A percentile compares a stretch with the other conserved stretches of the same genome.
These are phyloP conservation scores for Mollisiaceae sp. DNA, from an alignment of 2,329 filamentous ascomycete species.

Conservation along the genomic window DNA sequence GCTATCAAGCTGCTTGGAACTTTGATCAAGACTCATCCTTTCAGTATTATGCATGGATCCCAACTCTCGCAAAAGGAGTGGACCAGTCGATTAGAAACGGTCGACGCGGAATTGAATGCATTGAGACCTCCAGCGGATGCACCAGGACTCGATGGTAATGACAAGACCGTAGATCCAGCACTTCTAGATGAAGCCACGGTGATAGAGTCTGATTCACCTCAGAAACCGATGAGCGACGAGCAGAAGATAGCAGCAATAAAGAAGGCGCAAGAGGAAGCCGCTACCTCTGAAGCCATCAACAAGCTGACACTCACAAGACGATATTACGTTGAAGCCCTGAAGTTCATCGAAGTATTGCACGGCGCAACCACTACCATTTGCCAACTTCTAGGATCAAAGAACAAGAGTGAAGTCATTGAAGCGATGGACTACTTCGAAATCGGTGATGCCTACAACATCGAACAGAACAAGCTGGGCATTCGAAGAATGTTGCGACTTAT, in stretches of 20 bases:
- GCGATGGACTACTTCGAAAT: conserved; percentile 99
- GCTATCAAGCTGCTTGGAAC: conserved; percentile 90
- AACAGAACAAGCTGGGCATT: conserved; percentile 91
- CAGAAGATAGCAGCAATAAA: conserved; percentile 74
- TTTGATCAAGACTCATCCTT: conserved; percentile 92
- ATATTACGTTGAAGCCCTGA: conserved; percentile 91
- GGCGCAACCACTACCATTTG: conserved; percentile 80
- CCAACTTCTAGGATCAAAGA: conserved; percentile 89
- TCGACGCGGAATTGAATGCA: conserved; percentile 80
- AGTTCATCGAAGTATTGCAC: conserved; percentile 91
- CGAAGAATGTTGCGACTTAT: conserved; percentile 95
- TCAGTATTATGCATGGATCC: conserved; percentile 88
- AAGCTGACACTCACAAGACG: conserved; percentile 86
- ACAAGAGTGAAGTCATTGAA: conserved; percentile 98
- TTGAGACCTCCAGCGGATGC: conserved; percentile 78
- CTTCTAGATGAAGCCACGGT: conserved; percentile 90
- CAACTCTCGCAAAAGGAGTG: conserved; percentile 86
- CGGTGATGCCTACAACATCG: conserved; percentile 93
- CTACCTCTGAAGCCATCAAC: conserved; percentile 85
- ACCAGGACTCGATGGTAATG: conserved; percentile 72
- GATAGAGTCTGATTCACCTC: conserved; percentile 66
- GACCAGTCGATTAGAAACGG: conserved; percentile 79
- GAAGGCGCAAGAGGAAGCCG: conserved; percentile 85
- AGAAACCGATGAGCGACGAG: conserved; percentile 80
- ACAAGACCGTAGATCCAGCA: conserved; percentile 74